These are phyloP conservation scores for Heliocybe sulcata DNA, from an alignment of 1,284 basidiomycete genomes.

Conservation along the genomic window DNA sequence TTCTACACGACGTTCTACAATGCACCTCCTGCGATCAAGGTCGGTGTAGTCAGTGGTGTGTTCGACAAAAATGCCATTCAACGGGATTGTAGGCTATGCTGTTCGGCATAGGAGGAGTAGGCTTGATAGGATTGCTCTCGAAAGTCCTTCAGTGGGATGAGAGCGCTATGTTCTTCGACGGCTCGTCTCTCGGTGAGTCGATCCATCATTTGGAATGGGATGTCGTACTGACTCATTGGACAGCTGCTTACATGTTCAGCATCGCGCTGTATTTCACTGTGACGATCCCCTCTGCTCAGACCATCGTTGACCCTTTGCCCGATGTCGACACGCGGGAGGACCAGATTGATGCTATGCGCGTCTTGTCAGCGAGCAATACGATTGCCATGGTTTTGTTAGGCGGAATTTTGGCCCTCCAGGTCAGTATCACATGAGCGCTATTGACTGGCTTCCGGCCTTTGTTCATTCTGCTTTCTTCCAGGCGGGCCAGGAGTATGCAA, in stretches of 20 bases:
- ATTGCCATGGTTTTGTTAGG: slow-evolving; percentile 67
- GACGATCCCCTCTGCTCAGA: slow-evolving; percentile 68
- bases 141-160: slow-evolving; percentile 86
- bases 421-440: slow-evolving; percentile 3
- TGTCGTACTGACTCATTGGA: not conserved
- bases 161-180: slow-evolving; percentile 89
- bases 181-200: slow-evolving; percentile 66
- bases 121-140: slow-evolving; percentile 62
- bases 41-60: slow-evolving; percentile 21
- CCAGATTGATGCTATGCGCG: slow-evolving; percentile 68
- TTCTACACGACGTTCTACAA: slow-evolving; percentile 90
- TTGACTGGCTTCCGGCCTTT: slow-evolving; percentile 14
- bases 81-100: slow-evolving; percentile 55
- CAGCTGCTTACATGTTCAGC: slow-evolving; percentile 70
- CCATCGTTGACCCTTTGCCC: slow-evolving; percentile 51
- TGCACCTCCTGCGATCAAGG: slow-evolving; percentile 85
- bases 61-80: not conserved
- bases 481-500: slow-evolving; percentile 84
- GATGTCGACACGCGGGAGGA: slow-evolving; percentile 54
- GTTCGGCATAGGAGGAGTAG: slow-evolving; percentile 75
- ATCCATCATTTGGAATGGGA: not conserved
- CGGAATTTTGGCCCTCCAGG: slow-evolving; percentile 64
- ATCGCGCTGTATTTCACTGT: slow-evolving; percentile 78
- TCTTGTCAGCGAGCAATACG: slow-evolving; percentile 80
- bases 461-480: too few relatives aligned